These are phyloP conservation scores for Sporormia fimetaria DNA, from an alignment of 495 filamentous ascomycete genomes.

Conservation along the genomic window DNA sequence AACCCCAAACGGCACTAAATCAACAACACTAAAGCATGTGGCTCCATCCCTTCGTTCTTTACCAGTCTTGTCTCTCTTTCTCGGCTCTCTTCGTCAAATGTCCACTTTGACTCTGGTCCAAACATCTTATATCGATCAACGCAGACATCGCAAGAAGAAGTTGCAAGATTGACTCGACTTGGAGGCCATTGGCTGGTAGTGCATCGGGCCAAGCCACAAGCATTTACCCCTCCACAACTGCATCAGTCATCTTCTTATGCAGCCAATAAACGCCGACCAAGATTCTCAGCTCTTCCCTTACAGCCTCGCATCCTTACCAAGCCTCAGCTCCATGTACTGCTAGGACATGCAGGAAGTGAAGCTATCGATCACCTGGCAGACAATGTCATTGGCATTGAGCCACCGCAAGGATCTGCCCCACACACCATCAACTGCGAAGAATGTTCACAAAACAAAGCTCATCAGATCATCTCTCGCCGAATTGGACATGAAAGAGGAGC, in stretches of 20 bases:
- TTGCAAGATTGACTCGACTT: slow-evolving; percentile 3
- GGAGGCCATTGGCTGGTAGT: slow-evolving; percentile 7
- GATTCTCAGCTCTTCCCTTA: slow-evolving; percentile 1
- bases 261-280: slow-evolving; percentile 4
- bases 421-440: slow-evolving; percentile 4
- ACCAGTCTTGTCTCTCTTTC: slow-evolving; percentile 7
- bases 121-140: slow-evolving; percentile 2
- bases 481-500: slow-evolving; percentile 4
- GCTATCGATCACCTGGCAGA: slow-evolving; percentile 1
- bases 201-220: slow-evolving; percentile 4
- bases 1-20: slow-evolving; percentile 5
- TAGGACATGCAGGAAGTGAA: slow-evolving; percentile 2
- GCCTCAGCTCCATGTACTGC: slow-evolving; percentile 4
- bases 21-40: slow-evolving; percentile 7
- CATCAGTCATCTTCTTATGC: background rate
- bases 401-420: slow-evolving; percentile 1
- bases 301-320: slow-evolving; percentile 2
- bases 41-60: slow-evolving; percentile 10
- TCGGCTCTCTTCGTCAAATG: slow-evolving; percentile 3
- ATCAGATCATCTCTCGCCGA: slow-evolving; percentile 9
- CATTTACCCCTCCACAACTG: background rate
- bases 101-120: slow-evolving; percentile 9
- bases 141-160: background rate
- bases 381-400: slow-evolving; percentile 2
- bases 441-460: slow-evolving; percentile 9